phyloP scores from a whole-genome alignment of 495 filamentous ascomycete genomes.

The Rusavskia elegans region DNA sequence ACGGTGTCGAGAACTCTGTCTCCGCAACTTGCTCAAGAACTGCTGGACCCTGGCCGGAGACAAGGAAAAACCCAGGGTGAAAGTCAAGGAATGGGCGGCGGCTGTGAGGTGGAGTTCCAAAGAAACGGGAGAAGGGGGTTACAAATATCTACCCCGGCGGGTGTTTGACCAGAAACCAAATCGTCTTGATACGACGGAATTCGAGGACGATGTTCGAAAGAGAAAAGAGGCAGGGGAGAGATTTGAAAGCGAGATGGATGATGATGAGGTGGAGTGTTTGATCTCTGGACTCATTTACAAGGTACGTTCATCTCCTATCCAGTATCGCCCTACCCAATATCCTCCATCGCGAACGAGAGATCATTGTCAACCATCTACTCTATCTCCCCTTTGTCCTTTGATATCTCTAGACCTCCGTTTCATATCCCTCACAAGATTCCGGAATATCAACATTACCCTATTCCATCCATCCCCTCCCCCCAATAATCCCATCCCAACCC shows the following conservation, averaged over 20 bases:
- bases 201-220: slow-evolving; percentile 30
- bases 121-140: too few species aligned
- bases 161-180: too few species aligned
- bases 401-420: too few species aligned
- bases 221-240: slow-evolving; percentile 19
- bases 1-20: slow-evolving; percentile 72
- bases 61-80: slow-evolving; percentile 69
- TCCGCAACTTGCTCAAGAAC: slow-evolving; percentile 80
- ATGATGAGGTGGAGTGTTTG: slow-evolving; percentile 90
- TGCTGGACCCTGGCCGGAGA: slow-evolving; percentile 73
- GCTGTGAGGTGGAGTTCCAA: slow-evolving; percentile 34
- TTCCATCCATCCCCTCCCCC: not conserved
- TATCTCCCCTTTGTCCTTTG: too few species aligned
- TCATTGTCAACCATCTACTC: too few species aligned
- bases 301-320: slow-evolving; percentile 32
- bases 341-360: too few species aligned
- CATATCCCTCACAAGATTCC: too few species aligned
- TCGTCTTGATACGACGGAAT: too few species aligned
- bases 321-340: too few species aligned
- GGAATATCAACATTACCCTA: too few species aligned
- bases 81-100: slow-evolving; percentile 61
- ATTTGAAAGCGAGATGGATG: slow-evolving; percentile 35
- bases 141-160: too few species aligned
- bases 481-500: too few species aligned
- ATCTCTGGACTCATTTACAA: slow-evolving; percentile 95